These are phyloP conservation scores for Fusarium avenaceum DNA, from an alignment of 2,329 filamentous ascomycete genomes.

Conservation along the genomic window DNA sequence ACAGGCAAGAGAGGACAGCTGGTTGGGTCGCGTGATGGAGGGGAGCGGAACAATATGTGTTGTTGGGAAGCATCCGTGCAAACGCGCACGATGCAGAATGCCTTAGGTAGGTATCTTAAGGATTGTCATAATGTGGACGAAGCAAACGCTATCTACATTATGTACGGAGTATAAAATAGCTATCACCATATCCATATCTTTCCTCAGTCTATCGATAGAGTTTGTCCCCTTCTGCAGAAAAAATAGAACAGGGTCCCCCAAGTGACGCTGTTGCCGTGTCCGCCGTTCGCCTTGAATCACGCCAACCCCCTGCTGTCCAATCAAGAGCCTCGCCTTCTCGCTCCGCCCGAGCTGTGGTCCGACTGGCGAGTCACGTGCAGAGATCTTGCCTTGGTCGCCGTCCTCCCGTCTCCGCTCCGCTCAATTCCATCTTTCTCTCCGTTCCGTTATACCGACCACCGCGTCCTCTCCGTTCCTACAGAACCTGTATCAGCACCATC, in stretches of 20 bases:
- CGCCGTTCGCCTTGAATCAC: slow-evolving; percentile 36
- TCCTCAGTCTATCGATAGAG: slow-evolving; percentile 1
- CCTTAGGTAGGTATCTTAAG: too few species aligned
- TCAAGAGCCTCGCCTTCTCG: slow-evolving; percentile 7
- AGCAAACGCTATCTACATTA: not conserved
- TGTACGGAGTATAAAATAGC: not conserved
- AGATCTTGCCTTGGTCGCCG: slow-evolving; percentile 46
- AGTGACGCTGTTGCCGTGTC: slow-evolving; percentile 43
- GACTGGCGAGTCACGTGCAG: slow-evolving; percentile 48
- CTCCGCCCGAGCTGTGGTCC: slow-evolving; percentile 22
- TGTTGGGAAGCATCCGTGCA: slow-evolving; percentile 6
- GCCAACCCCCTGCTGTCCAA: slow-evolving; percentile 37
- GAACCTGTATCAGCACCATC: slow-evolving; percentile 51
- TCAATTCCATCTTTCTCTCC: slow-evolving; percentile 49
- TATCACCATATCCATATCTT: not conserved
- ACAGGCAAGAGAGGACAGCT: not conserved
- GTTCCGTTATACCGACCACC: slow-evolving; percentile 45
- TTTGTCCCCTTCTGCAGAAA: not conserved
- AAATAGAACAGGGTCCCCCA: slow-evolving; percentile 8
- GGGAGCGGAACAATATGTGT: slow-evolving; percentile 4
- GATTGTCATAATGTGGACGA: not conserved
- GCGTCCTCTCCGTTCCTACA: slow-evolving; percentile 49
- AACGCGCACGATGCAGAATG: not conserved
- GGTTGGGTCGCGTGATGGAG: slow-evolving; percentile 41
- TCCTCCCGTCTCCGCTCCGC: slow-evolving; percentile 51